Evolutionary conservation across 2,329 filamentous ascomycete species (phyloP).

Genomic region (Monosporascus cannonballus): DNA sequence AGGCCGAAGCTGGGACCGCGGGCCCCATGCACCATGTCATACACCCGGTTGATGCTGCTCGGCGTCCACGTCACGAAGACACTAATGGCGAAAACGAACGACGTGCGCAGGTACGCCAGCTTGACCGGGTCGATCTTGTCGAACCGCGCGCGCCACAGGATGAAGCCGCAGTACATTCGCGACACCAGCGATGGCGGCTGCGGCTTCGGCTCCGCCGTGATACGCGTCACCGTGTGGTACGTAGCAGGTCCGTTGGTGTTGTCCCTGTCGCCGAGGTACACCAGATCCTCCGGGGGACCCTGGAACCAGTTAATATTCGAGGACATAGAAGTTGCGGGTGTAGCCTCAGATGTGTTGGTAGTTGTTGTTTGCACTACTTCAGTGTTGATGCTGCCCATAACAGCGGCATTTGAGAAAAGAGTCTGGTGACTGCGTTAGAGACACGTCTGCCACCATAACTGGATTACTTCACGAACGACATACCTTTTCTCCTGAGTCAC

Average conservation of each 20-base stretch:
- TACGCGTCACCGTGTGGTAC: constrained; percentile 23
- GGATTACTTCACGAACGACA: neutral
- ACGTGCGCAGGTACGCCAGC: constrained; percentile 54
- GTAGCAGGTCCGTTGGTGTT: constrained; percentile 13
- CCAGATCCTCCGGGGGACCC: constrained; percentile 15
- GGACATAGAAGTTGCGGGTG: constrained; percentile 4
- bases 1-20: constrained; percentile 51
- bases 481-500: constrained; percentile 28
- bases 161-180: constrained; percentile 14
- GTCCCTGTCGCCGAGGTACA: constrained; percentile 1
- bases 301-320: constrained; percentile 23
- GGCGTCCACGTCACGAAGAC: constrained; percentile 58
- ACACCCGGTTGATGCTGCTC: constrained; percentile 68
- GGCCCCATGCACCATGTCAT: constrained; percentile 53
- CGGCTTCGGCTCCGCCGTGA: constrained; percentile 21
- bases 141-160: constrained; percentile 24
- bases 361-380: constrained; percentile 26
- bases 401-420: constrained; percentile 24
- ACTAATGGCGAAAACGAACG: constrained; percentile 54
- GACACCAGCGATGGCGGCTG: constrained; percentile 1
- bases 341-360: constrained; percentile 8
- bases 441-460: too few relatives aligned
- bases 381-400: constrained; percentile 25
- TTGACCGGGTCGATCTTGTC: constrained; percentile 49
- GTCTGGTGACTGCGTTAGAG: constrained; percentile 10